Percentiles rank a stretch among this genome's conserved stretches.
These are phyloP conservation scores for Dalbergia cochinchinensis DNA, from an alignment of 306 rosid genomes.

Conservation along the genomic window DNA sequence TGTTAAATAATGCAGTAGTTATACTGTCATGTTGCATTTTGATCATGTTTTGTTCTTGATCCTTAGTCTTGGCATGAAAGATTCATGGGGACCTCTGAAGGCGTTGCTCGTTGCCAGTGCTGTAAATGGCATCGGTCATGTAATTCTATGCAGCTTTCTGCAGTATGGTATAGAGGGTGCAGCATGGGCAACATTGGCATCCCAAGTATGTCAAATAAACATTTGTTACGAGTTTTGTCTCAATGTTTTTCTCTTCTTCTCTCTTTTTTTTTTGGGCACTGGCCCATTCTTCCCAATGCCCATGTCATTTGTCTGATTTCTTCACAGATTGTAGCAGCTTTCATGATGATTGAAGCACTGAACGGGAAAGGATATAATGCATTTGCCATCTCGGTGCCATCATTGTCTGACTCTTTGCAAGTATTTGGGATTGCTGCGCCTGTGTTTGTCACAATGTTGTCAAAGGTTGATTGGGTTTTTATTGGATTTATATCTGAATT, in stretches of 20 bases:
- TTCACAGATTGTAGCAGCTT: constrained; percentile 73
- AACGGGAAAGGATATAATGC: constrained; percentile 71
- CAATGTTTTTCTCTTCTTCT: not conserved
- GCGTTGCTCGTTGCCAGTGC: constrained; percentile 73
- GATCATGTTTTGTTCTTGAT: constrained; percentile 23
- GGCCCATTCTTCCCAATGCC: constrained; percentile 4
- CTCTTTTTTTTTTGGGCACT: not conserved
- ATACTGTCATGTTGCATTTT: not conserved
- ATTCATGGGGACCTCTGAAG: constrained; percentile 90
- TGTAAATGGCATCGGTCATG: constrained; percentile 72
- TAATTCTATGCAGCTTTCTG: constrained; percentile 64
- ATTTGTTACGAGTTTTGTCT: not conserved
- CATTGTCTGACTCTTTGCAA: constrained; percentile 54
- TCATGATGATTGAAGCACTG: constrained; percentile 68
- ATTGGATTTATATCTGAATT: not conserved
- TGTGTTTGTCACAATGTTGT: constrained; percentile 68
- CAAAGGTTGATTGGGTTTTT: constrained; percentile 66
- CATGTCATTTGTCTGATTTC: not conserved
- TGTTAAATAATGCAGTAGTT: not conserved
- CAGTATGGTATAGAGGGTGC: constrained; percentile 84
- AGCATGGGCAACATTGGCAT: constrained; percentile 87
- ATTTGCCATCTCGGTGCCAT: constrained; percentile 64
- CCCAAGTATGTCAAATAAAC: constrained; percentile 63
- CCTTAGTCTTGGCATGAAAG: constrained; percentile 89
- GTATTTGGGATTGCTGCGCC: constrained; percentile 73